These are phyloP conservation scores for Angophora floribunda DNA, from an alignment of 345 rosid genomes.

Conservation along the genomic window DNA sequence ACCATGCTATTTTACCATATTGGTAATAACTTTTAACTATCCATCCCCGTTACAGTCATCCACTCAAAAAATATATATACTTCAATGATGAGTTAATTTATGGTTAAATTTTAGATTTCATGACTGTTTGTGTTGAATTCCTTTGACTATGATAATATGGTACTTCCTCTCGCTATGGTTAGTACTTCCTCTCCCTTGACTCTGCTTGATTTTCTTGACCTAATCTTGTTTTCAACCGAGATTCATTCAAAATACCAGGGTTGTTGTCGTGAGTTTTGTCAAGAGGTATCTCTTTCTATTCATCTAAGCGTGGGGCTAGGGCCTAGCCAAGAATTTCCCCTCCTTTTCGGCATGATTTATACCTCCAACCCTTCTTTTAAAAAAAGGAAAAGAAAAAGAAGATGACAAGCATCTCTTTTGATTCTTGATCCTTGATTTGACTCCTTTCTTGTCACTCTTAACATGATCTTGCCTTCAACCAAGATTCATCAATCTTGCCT, in stretches of 20 bases:
- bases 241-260: not conserved
- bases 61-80: not conserved
- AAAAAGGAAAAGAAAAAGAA: not conserved
- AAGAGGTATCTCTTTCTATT: not conserved
- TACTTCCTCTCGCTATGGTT: not conserved
- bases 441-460: not conserved
- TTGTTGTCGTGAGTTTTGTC: not conserved
- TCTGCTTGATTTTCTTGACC: not conserved
- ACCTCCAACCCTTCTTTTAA: not conserved
- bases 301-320: not conserved
- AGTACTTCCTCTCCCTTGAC: not conserved
- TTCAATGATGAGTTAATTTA: not conserved
- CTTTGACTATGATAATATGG: not conserved
- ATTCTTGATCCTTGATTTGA: not conserved
- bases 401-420: not conserved
- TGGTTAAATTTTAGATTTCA: not conserved
- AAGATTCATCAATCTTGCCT: not conserved
- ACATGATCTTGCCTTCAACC: not conserved
- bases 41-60: not conserved
- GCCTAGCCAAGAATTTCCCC: not conserved
- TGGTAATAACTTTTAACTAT: not conserved
- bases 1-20: not conserved
- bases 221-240: not conserved
- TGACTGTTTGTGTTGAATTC: too few relatives aligned
- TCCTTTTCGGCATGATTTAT: not conserved